phyloP scores from a whole-genome alignment of 1,284 basidiomycete genomes.

The Psilocybe mexicana region DNA sequence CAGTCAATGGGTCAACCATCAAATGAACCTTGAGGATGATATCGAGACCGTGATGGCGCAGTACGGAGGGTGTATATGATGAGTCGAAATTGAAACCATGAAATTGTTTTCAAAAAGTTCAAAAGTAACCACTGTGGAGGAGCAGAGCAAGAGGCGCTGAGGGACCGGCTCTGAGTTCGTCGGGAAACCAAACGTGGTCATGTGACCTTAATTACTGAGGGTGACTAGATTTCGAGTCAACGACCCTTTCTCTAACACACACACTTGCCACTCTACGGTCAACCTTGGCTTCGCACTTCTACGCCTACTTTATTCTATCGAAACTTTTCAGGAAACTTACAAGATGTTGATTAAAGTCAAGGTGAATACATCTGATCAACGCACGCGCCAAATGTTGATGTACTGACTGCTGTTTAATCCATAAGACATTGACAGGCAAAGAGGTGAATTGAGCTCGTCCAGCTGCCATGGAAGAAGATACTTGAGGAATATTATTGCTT shows the following conservation, averaged over 20 bases:
- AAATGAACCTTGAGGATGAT: no score
- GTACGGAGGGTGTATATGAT: no score
- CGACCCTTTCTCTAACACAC: not conserved
- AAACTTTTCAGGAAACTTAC: not conserved
- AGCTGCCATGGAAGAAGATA: slow-evolving; percentile 12
- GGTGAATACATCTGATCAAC: slow-evolving; percentile 36
- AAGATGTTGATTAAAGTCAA: slow-evolving; percentile 84
- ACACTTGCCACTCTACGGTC: not conserved
- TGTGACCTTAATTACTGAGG: slow-evolving; percentile 1
- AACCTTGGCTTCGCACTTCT: not conserved
- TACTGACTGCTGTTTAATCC: slow-evolving; percentile 11
- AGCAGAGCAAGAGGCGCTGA: no score
- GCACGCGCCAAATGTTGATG: slow-evolving; percentile 10
- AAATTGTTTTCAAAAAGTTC: no score
- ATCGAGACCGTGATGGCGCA: not conserved
- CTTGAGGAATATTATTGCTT: not conserved
- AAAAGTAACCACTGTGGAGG: no score
- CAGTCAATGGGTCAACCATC: no score
- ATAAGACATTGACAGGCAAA: slow-evolving; percentile 88
- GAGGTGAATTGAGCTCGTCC: slow-evolving; percentile 56
- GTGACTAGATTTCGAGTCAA: not conserved
- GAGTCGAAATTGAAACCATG: no score
- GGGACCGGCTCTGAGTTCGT: not conserved
- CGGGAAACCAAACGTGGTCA: not conserved
- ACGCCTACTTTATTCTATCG: not conserved